A percentile compares a stretch with the other conserved stretches of the same genome.
Evolutionary conservation across 2,329 filamentous ascomycete genomes (phyloP).

Genomic region (Colletotrichum limetticola): DNA sequence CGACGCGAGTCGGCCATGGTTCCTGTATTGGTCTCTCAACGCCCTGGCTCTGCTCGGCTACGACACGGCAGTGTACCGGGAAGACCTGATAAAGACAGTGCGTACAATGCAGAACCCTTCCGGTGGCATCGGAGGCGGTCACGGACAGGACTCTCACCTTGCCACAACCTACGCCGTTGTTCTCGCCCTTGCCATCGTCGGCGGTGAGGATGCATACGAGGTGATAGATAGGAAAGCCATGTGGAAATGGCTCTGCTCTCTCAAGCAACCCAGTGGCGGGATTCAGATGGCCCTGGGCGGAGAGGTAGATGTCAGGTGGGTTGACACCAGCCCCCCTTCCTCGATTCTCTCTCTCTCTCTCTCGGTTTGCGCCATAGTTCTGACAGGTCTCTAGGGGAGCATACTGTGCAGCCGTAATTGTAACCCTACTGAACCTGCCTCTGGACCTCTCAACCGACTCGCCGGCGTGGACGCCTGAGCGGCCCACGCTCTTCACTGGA

Average conservation of each 20-base stretch:
- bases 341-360: not conserved
- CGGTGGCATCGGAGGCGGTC: slow-evolving; percentile 94
- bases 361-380: not conserved
- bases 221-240: slow-evolving; percentile 84
- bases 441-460: slow-evolving; percentile 80
- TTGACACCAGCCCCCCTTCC: slow-evolving; percentile 18
- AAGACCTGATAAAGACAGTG: slow-evolving; percentile 79
- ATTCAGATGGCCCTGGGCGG: slow-evolving; percentile 88
- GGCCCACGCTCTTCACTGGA: slow-evolving; percentile 73
- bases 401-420: slow-evolving; percentile 88
- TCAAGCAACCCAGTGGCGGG: slow-evolving; percentile 91
- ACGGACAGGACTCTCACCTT: slow-evolving; percentile 88
- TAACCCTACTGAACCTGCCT: slow-evolving; percentile 86
- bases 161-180: slow-evolving; percentile 89
- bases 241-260: slow-evolving; percentile 88
- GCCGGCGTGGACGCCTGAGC: slow-evolving; percentile 71
- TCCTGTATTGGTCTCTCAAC: slow-evolving; percentile 91
- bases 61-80: slow-evolving; percentile 74
- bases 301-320: slow-evolving; percentile 90
- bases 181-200: slow-evolving; percentile 81
- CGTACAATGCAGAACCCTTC: slow-evolving; percentile 81
- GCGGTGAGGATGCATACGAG: slow-evolving; percentile 77
- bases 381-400: slow-evolving; percentile 71
- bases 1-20: slow-evolving; percentile 92
- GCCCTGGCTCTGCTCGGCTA: slow-evolving; percentile 81